Evolutionary conservation across 1,284 basidiomycete genomes (phyloP).

Genomic region (Pseudozyma sp.): DNA sequence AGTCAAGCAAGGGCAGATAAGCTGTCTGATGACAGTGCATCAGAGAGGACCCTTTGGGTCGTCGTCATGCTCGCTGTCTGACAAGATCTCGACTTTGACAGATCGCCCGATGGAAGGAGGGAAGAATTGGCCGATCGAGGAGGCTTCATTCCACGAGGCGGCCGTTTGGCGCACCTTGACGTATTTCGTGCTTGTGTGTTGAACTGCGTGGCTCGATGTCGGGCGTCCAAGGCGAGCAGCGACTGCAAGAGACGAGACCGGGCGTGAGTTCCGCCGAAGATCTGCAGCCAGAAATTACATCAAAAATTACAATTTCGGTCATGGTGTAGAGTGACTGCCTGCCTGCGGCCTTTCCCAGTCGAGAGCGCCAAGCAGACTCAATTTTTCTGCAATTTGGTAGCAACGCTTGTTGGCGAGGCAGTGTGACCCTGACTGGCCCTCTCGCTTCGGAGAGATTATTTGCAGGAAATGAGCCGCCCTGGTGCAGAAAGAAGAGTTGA

Average conservation of each 20-base stretch:
- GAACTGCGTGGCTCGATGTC: conserved; percentile 1
- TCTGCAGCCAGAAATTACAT: background rate
- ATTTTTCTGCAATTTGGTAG: background rate
- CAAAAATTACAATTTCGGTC: too few species aligned
- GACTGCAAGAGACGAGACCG: background rate
- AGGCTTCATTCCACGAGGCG: background rate
- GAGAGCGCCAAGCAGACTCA: background rate
- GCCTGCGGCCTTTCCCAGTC: background rate
- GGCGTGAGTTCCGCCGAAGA: conserved; percentile 7
- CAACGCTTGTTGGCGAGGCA: conserved; percentile 11
- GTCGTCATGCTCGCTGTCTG: too few species aligned
- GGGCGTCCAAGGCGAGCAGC: too few species aligned
- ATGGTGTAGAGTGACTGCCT: background rate
- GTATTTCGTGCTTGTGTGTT: conserved; percentile 8
- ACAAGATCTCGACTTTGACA: background rate
- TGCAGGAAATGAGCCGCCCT: too few species aligned
- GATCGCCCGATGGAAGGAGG: background rate
- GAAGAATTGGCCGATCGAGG: too few species aligned
- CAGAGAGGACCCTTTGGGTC: background rate
- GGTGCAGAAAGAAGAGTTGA: too few species aligned
- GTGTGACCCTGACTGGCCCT: conserved; percentile 11
- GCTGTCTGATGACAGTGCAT: background rate
- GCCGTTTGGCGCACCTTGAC: conserved; percentile 9
- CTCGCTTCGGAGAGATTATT: background rate
- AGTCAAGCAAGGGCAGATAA: background rate